These are phyloP conservation scores for Starmerella geochares DNA, from an alignment of 805 yeast genomes.

Conservation along the genomic window DNA sequence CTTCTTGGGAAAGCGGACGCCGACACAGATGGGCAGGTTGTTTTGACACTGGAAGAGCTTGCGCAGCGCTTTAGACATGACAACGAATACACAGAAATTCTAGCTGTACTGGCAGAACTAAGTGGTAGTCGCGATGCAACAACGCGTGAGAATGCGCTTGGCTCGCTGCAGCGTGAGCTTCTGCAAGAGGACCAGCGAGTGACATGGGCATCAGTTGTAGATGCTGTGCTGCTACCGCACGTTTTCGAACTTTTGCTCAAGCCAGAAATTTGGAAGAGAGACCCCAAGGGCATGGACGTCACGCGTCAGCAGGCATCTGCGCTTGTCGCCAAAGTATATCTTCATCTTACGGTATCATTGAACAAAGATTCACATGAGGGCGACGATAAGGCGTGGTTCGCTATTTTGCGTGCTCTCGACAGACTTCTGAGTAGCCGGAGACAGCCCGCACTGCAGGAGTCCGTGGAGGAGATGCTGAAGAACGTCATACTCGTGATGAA, in stretches of 20 bases:
- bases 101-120: slow-evolving; percentile 10
- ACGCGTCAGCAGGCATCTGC: slow-evolving; percentile 61
- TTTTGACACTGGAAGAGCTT: slow-evolving; percentile 7
- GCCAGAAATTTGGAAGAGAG: slow-evolving; percentile 54
- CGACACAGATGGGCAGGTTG: neutral
- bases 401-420: slow-evolving; percentile 34
- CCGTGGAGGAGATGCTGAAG: slow-evolving; percentile 35
- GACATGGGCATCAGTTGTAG: slow-evolving; percentile 42
- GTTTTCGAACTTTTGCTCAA: slow-evolving; percentile 55
- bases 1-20: neutral
- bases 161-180: slow-evolving; percentile 42
- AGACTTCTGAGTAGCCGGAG: slow-evolving; percentile 34
- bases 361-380: slow-evolving; percentile 25
- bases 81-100: slow-evolving; percentile 6
- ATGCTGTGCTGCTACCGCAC: slow-evolving; percentile 59
- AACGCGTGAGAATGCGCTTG: slow-evolving; percentile 23
- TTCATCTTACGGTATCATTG: slow-evolving; percentile 37
- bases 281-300: slow-evolving; percentile 49
- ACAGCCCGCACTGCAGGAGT: slow-evolving; percentile 33
- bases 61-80: slow-evolving; percentile 7
- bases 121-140: slow-evolving; percentile 10
- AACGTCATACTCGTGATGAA: slow-evolving; percentile 35
- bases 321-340: slow-evolving; percentile 54
- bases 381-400: slow-evolving; percentile 32
- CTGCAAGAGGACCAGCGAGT: slow-evolving; percentile 33